Evolutionary conservation across 495 filamentous ascomycete species (phyloP).

Genomic region (Neurospora sp.): DNA sequence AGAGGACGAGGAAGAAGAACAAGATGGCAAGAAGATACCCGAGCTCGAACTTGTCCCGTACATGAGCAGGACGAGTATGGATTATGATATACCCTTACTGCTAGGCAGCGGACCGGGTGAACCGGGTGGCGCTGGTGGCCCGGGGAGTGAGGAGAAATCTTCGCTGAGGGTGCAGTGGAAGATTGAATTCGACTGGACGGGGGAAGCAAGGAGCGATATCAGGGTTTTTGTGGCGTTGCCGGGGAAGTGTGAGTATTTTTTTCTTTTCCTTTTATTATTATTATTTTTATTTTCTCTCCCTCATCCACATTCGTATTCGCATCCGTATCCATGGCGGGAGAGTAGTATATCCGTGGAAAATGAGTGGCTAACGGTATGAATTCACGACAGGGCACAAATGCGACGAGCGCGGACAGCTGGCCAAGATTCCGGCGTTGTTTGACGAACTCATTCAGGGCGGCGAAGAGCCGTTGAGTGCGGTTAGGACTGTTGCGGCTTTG

Average conservation of each 20-base stretch:
- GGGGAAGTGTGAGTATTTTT: conserved; percentile 37
- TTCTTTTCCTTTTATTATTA: not conserved
- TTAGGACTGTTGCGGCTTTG: conserved; percentile 42
- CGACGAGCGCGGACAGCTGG: conserved; percentile 37
- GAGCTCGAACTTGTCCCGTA: conserved; percentile 21
- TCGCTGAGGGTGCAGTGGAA: conserved; percentile 41
- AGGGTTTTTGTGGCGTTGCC: conserved; percentile 35
- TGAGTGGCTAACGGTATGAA: conserved; percentile 10
- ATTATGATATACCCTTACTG: conserved; percentile 24
- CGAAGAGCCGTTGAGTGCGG: conserved; percentile 40
- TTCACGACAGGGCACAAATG: conserved; percentile 34
- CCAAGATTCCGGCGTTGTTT: conserved; percentile 42
- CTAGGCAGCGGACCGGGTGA: not conserved
- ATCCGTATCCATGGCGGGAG: not conserved
- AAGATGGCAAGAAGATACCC: not conserved
- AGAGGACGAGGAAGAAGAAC: not conserved
- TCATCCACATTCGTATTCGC: not conserved
- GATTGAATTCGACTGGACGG: conserved; percentile 53
- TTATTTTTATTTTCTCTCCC: not conserved
- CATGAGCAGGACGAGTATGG: conserved; percentile 34
- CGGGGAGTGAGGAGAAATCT: conserved; percentile 10
- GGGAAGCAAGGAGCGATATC: conserved; percentile 46
- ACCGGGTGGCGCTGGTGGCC: not conserved
- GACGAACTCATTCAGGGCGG: conserved; percentile 38
- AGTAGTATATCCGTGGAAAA: not conserved